phyloP scores from a whole-genome alignment of 495 filamentous ascomycete species.

The Penicillium paxilli region DNA sequence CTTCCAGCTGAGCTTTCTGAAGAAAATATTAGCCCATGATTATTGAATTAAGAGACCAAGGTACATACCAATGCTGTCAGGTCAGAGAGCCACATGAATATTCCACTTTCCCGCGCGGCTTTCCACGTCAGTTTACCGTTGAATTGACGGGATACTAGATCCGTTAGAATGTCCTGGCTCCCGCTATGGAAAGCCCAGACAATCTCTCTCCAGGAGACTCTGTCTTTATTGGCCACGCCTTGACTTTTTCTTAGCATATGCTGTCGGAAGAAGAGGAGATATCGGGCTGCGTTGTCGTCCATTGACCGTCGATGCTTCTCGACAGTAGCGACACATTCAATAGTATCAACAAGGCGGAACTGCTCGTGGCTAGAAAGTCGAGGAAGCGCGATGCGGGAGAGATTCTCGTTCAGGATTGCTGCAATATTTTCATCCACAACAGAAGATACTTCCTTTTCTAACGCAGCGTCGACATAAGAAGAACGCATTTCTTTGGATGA shows the following conservation, averaged over 20 bases:
- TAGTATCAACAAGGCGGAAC: slow-evolving; percentile 80
- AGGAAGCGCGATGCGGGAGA: slow-evolving; percentile 73
- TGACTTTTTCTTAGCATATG: slow-evolving; percentile 70
- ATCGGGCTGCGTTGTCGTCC: slow-evolving; percentile 90
- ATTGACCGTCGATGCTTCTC: slow-evolving; percentile 89
- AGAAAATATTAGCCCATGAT: slow-evolving; percentile 19
- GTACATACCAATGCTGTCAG: slow-evolving; percentile 67
- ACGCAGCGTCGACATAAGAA: slow-evolving; percentile 52
- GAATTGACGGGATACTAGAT: slow-evolving; percentile 81
- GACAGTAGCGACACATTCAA: slow-evolving; percentile 84
- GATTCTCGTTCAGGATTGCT: slow-evolving; percentile 67
- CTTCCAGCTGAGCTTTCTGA: slow-evolving; percentile 79
- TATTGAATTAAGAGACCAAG: neutral
- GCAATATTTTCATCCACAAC: slow-evolving; percentile 75
- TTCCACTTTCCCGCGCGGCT: slow-evolving; percentile 79
- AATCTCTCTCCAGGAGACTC: slow-evolving; percentile 89
- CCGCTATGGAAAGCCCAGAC: slow-evolving; percentile 91
- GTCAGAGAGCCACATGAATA: slow-evolving; percentile 95
- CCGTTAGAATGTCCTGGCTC: slow-evolving; percentile 89
- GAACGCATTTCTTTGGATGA: slow-evolving; percentile 53
- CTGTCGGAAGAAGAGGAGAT: slow-evolving; percentile 86
- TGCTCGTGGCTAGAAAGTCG: slow-evolving; percentile 87
- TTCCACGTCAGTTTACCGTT: slow-evolving; percentile 79
- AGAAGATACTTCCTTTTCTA: slow-evolving; percentile 58
- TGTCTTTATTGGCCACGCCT: slow-evolving; percentile 57